These are phyloP conservation scores for Metschnikowia colocasiae DNA, from an alignment of 805 yeast species.

Conservation along the genomic window DNA sequence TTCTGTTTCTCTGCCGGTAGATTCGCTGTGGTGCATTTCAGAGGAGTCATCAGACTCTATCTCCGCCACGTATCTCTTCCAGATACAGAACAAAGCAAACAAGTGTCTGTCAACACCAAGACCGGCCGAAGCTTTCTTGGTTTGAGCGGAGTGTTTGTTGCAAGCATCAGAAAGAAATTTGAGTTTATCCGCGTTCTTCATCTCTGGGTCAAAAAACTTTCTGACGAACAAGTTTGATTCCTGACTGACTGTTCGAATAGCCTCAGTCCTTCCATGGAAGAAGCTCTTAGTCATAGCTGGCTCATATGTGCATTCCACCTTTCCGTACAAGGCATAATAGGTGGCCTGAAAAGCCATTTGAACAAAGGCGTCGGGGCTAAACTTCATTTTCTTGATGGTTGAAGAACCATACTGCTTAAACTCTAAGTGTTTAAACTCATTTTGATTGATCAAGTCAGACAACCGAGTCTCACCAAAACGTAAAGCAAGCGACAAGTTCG, in stretches of 20 bases:
- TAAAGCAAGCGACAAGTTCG: constrained; percentile 70
- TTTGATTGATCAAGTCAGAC: constrained; percentile 82
- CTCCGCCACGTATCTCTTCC: constrained; percentile 60
- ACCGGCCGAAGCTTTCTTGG: constrained; percentile 68
- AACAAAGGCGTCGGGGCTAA: constrained; percentile 90
- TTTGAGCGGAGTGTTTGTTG: constrained; percentile 59
- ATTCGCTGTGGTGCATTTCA: constrained; percentile 12
- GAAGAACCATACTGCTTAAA: constrained; percentile 71
- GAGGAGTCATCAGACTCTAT: constrained; percentile 9
- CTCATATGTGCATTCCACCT: constrained; percentile 90
- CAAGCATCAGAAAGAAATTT: constrained; percentile 66
- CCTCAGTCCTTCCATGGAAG: constrained; percentile 90
- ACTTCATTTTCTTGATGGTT: constrained; percentile 76
- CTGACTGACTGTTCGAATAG: constrained; percentile 77
- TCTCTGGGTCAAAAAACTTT: constrained; percentile 68
- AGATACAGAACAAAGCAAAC: constrained; percentile 81
- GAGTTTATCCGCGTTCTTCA: constrained; percentile 57
- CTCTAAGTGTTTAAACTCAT: constrained; percentile 79
- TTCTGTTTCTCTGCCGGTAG: constrained; percentile 9
- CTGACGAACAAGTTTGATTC: constrained; percentile 81
- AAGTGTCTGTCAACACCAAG: constrained; percentile 91
- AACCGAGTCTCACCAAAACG: constrained; percentile 89
- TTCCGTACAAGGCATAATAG: constrained; percentile 86
- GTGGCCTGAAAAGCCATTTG: constrained; percentile 95
- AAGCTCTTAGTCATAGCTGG: constrained; percentile 93